Conservation (phyloP, 345 rosid genomes). For the Pistacia atlantica region DNA sequence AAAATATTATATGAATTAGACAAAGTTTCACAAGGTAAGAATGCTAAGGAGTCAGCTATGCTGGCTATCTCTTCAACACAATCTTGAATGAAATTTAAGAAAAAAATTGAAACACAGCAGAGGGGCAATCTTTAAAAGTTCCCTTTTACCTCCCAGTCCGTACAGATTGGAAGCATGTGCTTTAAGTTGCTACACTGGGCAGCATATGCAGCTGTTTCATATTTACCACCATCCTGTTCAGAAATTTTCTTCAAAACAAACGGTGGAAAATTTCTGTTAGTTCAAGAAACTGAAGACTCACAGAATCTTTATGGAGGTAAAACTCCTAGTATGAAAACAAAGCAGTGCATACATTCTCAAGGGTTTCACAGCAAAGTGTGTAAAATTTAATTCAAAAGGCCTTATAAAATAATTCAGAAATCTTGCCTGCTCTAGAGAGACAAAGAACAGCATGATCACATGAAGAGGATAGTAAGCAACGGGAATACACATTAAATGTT, state of each 20-base stretch:
- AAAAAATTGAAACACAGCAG: background rate
- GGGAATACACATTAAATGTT: background rate
- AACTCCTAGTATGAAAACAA: background rate
- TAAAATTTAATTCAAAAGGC: slow-evolving; percentile 8
- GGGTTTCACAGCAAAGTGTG: slow-evolving; percentile 4
- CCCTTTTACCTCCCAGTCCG: slow-evolving; percentile 89
- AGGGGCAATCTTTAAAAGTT: background rate
- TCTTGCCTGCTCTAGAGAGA: background rate
- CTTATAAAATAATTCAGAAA: slow-evolving; percentile 7
- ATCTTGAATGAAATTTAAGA: background rate
- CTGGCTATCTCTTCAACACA: background rate
- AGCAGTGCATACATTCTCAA: no score
- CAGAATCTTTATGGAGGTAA: background rate
- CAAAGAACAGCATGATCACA: background rate
- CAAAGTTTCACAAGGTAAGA: background rate
- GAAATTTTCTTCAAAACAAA: slow-evolving; percentile 70
- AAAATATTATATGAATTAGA: background rate
- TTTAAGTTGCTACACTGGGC: slow-evolving; percentile 84
- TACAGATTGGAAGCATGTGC: slow-evolving; percentile 84
- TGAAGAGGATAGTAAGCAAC: background rate
- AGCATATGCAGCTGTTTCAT: slow-evolving; percentile 89
- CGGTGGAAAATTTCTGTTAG: slow-evolving; percentile 20
- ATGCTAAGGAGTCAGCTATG: background rate
- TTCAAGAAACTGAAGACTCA: background rate
- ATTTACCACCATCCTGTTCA: slow-evolving; percentile 82